phyloP scores from a whole-genome alignment of 768 basidiomycete species.

The Austroboletus festivus region DNA sequence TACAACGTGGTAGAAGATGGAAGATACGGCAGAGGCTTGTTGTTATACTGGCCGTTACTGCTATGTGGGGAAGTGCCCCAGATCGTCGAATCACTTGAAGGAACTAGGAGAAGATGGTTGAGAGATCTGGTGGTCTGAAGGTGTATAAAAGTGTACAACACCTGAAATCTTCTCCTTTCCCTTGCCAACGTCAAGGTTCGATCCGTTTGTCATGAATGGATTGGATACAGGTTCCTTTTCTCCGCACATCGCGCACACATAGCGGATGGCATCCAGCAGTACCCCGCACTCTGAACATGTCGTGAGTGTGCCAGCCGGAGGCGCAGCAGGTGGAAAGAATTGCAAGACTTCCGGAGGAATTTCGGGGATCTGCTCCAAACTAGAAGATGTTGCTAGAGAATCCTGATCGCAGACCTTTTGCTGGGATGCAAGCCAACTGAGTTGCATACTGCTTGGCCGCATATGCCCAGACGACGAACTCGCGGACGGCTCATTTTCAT shows the following conservation, averaged over 20 bases:
- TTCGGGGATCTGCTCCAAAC: slow-evolving; percentile 29
- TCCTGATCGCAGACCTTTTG: slow-evolving; percentile 33
- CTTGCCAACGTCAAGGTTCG: slow-evolving; percentile 31
- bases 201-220: slow-evolving; percentile 10
- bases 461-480: slow-evolving; percentile 33
- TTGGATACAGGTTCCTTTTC: slow-evolving; percentile 54
- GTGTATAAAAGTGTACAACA: slow-evolving; percentile 32
- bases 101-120: slow-evolving; percentile 16
- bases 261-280: slow-evolving; percentile 76
- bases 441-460: slow-evolving; percentile 65
- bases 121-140: slow-evolving; percentile 32
- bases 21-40: slow-evolving; percentile 48
- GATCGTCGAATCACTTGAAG: slow-evolving; percentile 19
- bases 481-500: slow-evolving; percentile 28
- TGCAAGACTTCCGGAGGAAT: slow-evolving; percentile 54
- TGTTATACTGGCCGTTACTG: slow-evolving; percentile 19
- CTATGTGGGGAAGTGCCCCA: slow-evolving; percentile 10
- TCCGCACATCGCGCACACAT: slow-evolving; percentile 87
- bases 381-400: slow-evolving; percentile 4
- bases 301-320: slow-evolving; percentile 63
- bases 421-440: slow-evolving; percentile 62
- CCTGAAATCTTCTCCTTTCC: slow-evolving; percentile 42
- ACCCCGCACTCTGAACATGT: slow-evolving; percentile 81
- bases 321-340: slow-evolving; percentile 43
- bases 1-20: slow-evolving; percentile 28